Evolutionary conservation across 106 monocot species (phyloP).

Genomic region (Dendrobium nobile): DNA sequence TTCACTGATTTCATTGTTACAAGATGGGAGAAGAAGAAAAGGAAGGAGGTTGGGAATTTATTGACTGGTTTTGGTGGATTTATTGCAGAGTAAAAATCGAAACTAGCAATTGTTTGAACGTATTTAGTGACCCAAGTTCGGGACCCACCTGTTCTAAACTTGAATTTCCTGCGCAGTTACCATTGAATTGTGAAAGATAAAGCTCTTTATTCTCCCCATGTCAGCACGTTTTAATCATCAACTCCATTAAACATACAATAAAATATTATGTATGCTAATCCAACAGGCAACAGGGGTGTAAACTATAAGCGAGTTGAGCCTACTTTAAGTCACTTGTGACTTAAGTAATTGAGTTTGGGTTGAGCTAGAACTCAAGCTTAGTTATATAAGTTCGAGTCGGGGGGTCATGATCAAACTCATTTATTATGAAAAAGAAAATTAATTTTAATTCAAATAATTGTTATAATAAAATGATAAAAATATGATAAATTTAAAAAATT

Average conservation of each 20-base stretch:
- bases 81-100: background rate
- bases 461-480: too few relatives aligned
- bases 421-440: too few relatives aligned
- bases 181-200: background rate
- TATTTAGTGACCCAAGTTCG: background rate
- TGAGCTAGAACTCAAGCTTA: too few relatives aligned
- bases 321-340: too few relatives aligned
- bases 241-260: background rate
- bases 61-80: background rate
- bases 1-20: background rate
- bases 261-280: too few relatives aligned
- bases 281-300: too few relatives aligned
- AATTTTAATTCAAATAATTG: too few relatives aligned
- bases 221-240: background rate
- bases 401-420: too few relatives aligned
- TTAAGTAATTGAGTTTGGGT: too few relatives aligned
- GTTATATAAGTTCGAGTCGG: too few relatives aligned
- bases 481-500: too few relatives aligned
- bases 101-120: background rate
- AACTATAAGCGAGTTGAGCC: too few relatives aligned
- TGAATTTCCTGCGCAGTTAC: background rate
- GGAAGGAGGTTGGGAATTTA: background rate
- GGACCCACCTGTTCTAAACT: background rate
- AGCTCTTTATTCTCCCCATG: background rate
- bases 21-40: slow-evolving; percentile 4